Base-by-base conservation (phyloP, 2,329 filamentous ascomycete genomes). In the Colletotrichum musicola region DNA sequence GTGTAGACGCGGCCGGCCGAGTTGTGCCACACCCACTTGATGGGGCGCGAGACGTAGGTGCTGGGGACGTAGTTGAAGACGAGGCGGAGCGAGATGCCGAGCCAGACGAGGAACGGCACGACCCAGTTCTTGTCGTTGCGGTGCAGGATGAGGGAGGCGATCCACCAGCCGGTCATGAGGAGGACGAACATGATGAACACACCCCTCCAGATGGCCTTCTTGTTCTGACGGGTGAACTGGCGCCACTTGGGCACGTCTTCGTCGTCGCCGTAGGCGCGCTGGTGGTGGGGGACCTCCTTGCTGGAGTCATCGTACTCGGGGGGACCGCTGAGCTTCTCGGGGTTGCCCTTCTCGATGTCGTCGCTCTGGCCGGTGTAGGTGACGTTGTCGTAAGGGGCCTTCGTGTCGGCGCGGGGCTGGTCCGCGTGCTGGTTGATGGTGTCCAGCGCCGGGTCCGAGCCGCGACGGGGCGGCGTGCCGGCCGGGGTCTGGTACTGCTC, bases 91-190 rank as follows among this genome's bases (percentile, higher is more conserved):
- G 88, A 89, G 73, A 97, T 90, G 72, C 84, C 86, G 53, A 97
- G 87, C 84, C 91, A 97, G 54, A 97, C 77, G 58, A 97, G 84
- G 80, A 97, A 96, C 0, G 94, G 94, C 57, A 95, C 88, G 64
- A 97, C 80, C 94, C 94, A 97, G 75, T 93, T 93, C 80, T 84
- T 85, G 75, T 94, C 89, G 68, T 91, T 73, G 68, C 89, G 89
- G 77, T 95, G 93, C 61, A 93, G 83, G 68, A 94, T 84, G 55
- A 95, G 82, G 62, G 90, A 88, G 6, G 91, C 90, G 72, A 95
- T 91, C 92, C 92, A 95, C 92, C 92, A 94, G 74, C 83, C 84
- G 3, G 83, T 85, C 70, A 83, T 82, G 63, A 85, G 72, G 57
- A 74, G 72, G 60, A 81, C 82, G 74, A 85, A 72, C 75, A 83